Percentiles rank a stretch among this genome's conserved stretches.
phyloP scores from a whole-genome alignment of 257 asterid genomes.

The Nicotiana obtusifolia region DNA sequence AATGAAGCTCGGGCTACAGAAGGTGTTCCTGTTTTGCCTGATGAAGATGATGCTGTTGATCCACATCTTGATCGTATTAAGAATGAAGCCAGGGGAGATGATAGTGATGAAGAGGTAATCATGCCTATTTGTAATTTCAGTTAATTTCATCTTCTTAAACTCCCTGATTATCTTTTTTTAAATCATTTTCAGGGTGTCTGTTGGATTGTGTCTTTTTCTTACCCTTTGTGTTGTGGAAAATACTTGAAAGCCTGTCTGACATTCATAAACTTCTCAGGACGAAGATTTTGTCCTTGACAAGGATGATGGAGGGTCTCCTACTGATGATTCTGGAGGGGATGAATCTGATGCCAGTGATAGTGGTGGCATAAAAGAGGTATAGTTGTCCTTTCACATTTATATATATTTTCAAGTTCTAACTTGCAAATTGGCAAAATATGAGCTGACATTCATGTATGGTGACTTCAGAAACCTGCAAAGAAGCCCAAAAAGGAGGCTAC shows the following conservation, averaged over 20 bases:
- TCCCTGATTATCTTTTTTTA: not conserved
- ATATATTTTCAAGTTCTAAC: not conserved
- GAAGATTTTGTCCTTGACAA: slow-evolving; percentile 70
- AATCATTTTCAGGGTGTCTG: not conserved
- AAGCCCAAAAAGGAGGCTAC: slow-evolving; percentile 60
- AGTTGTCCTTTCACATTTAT: not conserved
- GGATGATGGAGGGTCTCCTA: slow-evolving; percentile 91
- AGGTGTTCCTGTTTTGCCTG: slow-evolving; percentile 59
- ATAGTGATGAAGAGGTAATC: slow-evolving; percentile 72
- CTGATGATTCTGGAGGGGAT: slow-evolving; percentile 89
- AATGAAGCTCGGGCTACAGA: slow-evolving; percentile 38
- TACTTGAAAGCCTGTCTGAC: not conserved
- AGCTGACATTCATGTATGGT: slow-evolving; percentile 20
- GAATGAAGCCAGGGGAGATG: slow-evolving; percentile 69
- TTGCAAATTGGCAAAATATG: not conserved
- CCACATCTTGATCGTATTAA: slow-evolving; percentile 82
- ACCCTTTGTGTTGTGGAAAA: not conserved
- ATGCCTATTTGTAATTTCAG: not conserved
- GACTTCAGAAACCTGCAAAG: slow-evolving; percentile 43
- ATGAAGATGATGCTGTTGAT: slow-evolving; percentile 75
- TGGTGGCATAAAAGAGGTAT: slow-evolving; percentile 62
- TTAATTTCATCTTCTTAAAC: not conserved
- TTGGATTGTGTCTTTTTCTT: not conserved
- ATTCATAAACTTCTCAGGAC: slow-evolving; percentile 39
- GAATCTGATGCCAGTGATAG: slow-evolving; percentile 69